Evolutionary conservation across 345 rosid species (phyloP).

Genomic region (Linum usitatissimum): DNA sequence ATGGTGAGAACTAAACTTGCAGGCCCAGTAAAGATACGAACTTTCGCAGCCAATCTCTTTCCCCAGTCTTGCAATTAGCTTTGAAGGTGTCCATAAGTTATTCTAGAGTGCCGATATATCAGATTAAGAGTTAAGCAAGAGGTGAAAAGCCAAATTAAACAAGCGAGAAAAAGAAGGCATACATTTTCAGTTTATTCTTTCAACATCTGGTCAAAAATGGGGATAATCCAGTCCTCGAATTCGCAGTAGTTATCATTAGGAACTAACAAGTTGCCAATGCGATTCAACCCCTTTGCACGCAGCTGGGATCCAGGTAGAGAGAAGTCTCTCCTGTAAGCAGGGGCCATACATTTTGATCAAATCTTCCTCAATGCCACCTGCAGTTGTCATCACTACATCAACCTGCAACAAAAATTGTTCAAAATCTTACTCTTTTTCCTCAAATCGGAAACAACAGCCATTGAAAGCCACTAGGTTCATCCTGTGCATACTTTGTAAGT

Average conservation of each 20-base stretch:
- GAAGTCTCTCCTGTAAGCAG: slow-evolving; percentile 83
- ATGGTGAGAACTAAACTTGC: slow-evolving; percentile 36
- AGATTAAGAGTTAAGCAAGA: neutral
- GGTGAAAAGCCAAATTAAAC: neutral
- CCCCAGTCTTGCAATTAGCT: slow-evolving; percentile 65
- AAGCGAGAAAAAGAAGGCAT: no score
- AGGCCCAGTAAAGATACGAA: slow-evolving; percentile 91
- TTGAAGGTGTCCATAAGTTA: slow-evolving; percentile 83
- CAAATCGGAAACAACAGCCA: slow-evolving; percentile 9
- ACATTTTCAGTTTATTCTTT: slow-evolving; percentile 90
- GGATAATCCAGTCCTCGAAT: slow-evolving; percentile 94
- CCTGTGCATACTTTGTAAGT: neutral
- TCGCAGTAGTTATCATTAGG: slow-evolving; percentile 95
- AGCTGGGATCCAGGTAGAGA: slow-evolving; percentile 63
- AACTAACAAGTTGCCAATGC: slow-evolving; percentile 84
- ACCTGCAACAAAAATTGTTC: slow-evolving; percentile 39
- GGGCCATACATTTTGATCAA: slow-evolving; percentile 88
- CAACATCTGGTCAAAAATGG: slow-evolving; percentile 80
- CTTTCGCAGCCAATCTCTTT: slow-evolving; percentile 75
- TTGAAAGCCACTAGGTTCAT: neutral
- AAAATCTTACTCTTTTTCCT: neutral
- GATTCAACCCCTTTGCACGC: slow-evolving; percentile 78
- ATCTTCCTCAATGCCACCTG: slow-evolving; percentile 98
- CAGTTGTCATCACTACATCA: slow-evolving; percentile 83
- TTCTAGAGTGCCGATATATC: slow-evolving; percentile 30